These are phyloP conservation scores for Phaeomoniella chlamydospora DNA, from an alignment of 2,329 filamentous ascomycete species.

Conservation along the genomic window DNA sequence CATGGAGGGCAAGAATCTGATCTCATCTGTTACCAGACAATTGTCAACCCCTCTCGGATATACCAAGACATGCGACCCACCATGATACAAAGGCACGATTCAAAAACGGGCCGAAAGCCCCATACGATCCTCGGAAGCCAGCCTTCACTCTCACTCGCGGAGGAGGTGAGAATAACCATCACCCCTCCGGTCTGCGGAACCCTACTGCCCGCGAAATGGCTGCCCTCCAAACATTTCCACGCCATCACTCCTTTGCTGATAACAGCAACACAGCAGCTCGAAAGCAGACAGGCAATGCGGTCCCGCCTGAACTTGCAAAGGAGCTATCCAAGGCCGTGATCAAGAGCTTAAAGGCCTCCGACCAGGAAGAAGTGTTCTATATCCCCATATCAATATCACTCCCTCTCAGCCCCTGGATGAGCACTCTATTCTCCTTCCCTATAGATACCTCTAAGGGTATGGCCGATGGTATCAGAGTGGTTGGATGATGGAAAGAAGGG, in stretches of 20 bases:
- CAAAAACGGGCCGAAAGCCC: slow-evolving; percentile 14
- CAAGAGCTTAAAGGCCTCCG: slow-evolving; percentile 19
- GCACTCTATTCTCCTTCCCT: too few relatives aligned
- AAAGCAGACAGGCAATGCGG: slow-evolving; percentile 66
- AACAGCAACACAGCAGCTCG: slow-evolving; percentile 23
- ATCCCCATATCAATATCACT: too few relatives aligned
- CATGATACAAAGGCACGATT: slow-evolving; percentile 21
- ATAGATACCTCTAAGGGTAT: too few relatives aligned
- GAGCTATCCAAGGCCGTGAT: slow-evolving; percentile 23
- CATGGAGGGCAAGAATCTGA: slow-evolving; percentile 27
- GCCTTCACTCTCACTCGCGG: slow-evolving; percentile 48
- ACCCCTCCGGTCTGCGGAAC: slow-evolving; percentile 47
- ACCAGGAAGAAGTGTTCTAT: slow-evolving; percentile 8
- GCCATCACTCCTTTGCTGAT: slow-evolving; percentile 40
- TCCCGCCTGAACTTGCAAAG: slow-evolving; percentile 42
- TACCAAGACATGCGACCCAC: slow-evolving; percentile 24
- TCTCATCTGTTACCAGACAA: slow-evolving; percentile 22
- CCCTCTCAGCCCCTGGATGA: too few relatives aligned
- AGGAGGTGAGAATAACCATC: slow-evolving; percentile 46
- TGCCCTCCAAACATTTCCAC: slow-evolving; percentile 54
- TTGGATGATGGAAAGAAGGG: too few relatives aligned
- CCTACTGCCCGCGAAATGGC: slow-evolving; percentile 58
- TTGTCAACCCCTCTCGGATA: slow-evolving; percentile 25
- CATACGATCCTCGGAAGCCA: slow-evolving; percentile 35
- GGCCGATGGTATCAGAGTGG: too few relatives aligned